phyloP scores from a whole-genome alignment of 768 basidiomycete species.

The Boletus sensibilis region DNA sequence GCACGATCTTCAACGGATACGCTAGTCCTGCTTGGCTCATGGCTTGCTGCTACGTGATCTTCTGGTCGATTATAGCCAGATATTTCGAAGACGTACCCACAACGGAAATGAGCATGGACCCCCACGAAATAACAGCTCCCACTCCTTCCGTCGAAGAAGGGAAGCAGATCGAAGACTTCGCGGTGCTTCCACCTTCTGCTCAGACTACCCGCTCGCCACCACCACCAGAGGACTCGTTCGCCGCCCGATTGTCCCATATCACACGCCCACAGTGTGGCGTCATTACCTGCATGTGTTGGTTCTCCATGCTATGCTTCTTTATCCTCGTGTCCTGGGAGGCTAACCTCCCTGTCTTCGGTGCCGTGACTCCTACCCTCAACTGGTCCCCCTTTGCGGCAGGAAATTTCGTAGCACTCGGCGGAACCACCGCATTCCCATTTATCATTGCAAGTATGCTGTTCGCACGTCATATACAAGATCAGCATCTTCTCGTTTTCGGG shows the following conservation, averaged over 20 bases:
- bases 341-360: constrained; percentile 62
- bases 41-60: constrained; percentile 49
- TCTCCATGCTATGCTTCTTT: constrained; percentile 70
- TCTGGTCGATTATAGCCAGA: constrained; percentile 42
- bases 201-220: not conserved
- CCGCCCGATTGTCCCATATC: constrained; percentile 12
- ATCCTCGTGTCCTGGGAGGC: constrained; percentile 68
- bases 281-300: constrained; percentile 65
- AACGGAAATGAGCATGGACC: constrained; percentile 7
- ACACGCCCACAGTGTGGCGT: constrained; percentile 49
- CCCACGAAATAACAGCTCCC: constrained; percentile 3
- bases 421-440: constrained; percentile 61
- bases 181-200: not conserved
- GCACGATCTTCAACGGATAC: constrained; percentile 61
- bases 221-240: constrained; percentile 2
- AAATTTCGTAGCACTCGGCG: constrained; percentile 70
- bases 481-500: constrained; percentile 54
- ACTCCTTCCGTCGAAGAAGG: not conserved
- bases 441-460: constrained; percentile 59
- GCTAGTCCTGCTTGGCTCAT: constrained; percentile 69
- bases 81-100: constrained; percentile 43
- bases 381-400: constrained; percentile 65
- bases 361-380: constrained; percentile 39
- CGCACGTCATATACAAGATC: constrained; percentile 60
- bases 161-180: not conserved